Evolutionary conservation across 805 yeast species (phyloP).

Genomic region (Lipomyces kockii): DNA sequence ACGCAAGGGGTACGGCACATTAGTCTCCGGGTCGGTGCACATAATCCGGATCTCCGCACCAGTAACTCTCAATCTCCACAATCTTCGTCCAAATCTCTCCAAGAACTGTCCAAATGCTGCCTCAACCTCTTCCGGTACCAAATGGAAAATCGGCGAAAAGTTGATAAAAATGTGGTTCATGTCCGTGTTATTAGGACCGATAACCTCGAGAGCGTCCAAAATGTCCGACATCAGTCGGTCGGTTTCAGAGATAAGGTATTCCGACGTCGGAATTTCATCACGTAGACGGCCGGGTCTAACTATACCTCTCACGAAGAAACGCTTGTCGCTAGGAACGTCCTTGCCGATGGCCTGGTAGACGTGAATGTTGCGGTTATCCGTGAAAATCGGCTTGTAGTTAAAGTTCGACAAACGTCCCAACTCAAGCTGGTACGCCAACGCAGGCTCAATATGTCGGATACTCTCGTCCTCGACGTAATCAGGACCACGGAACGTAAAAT

Average conservation of each 20-base stretch:
- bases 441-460: constrained; percentile 97
- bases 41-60: constrained; percentile 97
- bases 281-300: constrained; percentile 94
- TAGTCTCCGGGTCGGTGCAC: constrained; percentile 86
- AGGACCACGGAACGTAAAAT: constrained; percentile 93
- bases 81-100: constrained; percentile 95
- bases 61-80: constrained; percentile 95
- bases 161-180: constrained; percentile 96
- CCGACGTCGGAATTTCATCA: constrained; percentile 90
- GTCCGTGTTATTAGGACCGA: constrained; percentile 93
- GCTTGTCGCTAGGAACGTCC: constrained; percentile 88
- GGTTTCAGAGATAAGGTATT: constrained; percentile 94
- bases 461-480: constrained; percentile 84
- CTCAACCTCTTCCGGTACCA: constrained; percentile 93
- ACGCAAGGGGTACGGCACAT: constrained; percentile 91
- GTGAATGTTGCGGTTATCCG: constrained; percentile 96
- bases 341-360: constrained; percentile 96
- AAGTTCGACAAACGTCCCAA: constrained; percentile 92
- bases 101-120: constrained; percentile 97
- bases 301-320: constrained; percentile 96
- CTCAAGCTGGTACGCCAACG: constrained; percentile 96
- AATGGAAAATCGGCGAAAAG: constrained; percentile 93
- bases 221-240: constrained; percentile 95
- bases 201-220: constrained; percentile 90
- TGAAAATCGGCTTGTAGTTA: constrained; percentile 90